Evolutionary conservation across 169 alveolate species (phyloP).

Genomic region (Plasmodium berghei): DNA sequence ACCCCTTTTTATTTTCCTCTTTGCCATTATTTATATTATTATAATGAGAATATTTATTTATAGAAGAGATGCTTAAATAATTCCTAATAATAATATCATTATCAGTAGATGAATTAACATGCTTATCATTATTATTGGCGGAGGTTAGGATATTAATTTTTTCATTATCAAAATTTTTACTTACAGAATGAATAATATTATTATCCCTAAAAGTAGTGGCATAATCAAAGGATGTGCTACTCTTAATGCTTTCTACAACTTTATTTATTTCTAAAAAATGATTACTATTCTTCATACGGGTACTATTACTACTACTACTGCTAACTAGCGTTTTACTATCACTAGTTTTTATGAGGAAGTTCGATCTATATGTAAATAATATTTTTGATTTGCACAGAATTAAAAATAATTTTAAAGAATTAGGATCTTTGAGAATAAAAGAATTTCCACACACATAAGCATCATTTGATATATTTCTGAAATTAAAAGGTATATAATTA

Average conservation of each 20-base stretch:
- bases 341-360: conserved; percentile 54
- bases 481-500: conserved; percentile 47
- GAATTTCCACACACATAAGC: conserved; percentile 30
- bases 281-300: not conserved
- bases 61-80: not conserved
- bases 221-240: not conserved
- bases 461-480: conserved; percentile 49
- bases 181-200: not conserved
- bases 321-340: conserved; percentile 14
- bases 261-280: not conserved
- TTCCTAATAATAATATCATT: not conserved
- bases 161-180: not conserved
- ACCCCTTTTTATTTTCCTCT: not conserved
- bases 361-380: conserved; percentile 67
- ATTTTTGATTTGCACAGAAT: conserved; percentile 64
- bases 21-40: not conserved
- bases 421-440: conserved; percentile 47
- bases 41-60: not conserved
- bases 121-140: not conserved
- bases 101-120: not conserved
- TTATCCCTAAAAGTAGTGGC: not conserved
- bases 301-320: conserved; percentile 1
- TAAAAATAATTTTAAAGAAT: conserved; percentile 34
- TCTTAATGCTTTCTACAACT: not conserved
- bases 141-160: not conserved